Evolutionary conservation across 1,284 basidiomycete species (phyloP).

Genomic region (Somion occarium): DNA sequence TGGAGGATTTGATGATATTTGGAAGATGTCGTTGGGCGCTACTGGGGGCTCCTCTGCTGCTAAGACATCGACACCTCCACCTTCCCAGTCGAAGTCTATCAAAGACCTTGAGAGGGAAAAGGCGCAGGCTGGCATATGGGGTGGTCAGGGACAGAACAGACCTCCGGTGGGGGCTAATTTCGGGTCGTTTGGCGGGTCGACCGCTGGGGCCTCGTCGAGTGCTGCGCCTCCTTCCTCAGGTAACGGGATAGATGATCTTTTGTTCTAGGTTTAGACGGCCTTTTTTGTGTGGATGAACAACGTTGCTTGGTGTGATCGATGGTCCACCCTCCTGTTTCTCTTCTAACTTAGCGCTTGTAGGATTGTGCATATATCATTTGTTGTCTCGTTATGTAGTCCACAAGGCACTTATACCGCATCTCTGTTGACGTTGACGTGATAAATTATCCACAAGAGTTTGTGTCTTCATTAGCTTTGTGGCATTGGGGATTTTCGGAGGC

Average conservation of each 20-base stretch:
- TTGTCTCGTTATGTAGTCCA: background rate
- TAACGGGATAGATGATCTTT: constrained; percentile 28
- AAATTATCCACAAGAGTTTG: no score
- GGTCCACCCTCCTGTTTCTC: background rate
- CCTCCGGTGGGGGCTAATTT: constrained; percentile 36
- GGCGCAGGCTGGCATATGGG: constrained; percentile 75
- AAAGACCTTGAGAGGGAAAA: constrained; percentile 87
- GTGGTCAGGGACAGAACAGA: constrained; percentile 37
- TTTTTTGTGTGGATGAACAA: background rate
- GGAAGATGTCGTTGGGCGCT: constrained; percentile 75
- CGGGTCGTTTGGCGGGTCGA: constrained; percentile 37
- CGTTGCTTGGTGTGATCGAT: no score
- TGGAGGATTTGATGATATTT: constrained; percentile 82
- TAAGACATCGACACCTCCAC: constrained; percentile 18
- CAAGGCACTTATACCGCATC: background rate
- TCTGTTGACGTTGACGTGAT: no score
- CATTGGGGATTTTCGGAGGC: no score
- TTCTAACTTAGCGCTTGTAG: background rate
- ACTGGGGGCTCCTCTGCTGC: constrained; percentile 16
- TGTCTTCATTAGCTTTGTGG: no score
- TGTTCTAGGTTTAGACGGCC: constrained; percentile 22
- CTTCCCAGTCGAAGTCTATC: constrained; percentile 63
- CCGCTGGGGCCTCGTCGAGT: constrained; percentile 12
- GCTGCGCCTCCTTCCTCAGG: constrained; percentile 21
- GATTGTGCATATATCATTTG: background rate